Base-by-base conservation (phyloP, 495 filamentous ascomycete species). In the Amorphotheca resinae region DNA sequence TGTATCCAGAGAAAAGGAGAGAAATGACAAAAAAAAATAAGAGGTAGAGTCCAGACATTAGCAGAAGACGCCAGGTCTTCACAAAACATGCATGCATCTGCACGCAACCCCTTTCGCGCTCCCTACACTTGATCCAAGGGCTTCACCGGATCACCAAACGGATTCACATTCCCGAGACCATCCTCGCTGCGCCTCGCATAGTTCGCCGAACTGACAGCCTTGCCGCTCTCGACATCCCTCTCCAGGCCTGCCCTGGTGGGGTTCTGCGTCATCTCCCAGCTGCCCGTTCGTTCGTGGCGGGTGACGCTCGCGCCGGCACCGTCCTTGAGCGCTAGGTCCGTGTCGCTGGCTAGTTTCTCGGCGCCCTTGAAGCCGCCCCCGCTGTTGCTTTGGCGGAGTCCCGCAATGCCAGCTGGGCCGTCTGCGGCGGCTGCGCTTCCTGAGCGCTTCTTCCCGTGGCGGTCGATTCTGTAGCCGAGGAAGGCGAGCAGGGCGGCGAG, bases 211-310 rank as follows among this genome's bases (percentile, higher is more conserved):
- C 37, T 45, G 15, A 45, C 18, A 0, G 33, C 34, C 16, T 45
- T 20, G 7, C 49, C 53, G 18, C 22, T 44, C 22, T 49, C 46
- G 16, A 54, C 33, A 14, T 48, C 52, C 25, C 51, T 55, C 25
- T 48, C 50, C 31, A 53, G 28, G 28, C 34, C 41, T 7, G 21
- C 16, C 11, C 8, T 22, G 12, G n/a, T 33, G 1, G 40, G 28
- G 20, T 25, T 47, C 8, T 68, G 53, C 8, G 48, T 58, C 60
- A 74, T 58, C 32, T 76, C 72, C 72, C 72, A 75, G 46, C 68
- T 72, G 9, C 68, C 70, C 3, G 62, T 50, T 31, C 69, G 57
- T 46, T 73, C 68, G 38, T 73, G 60, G 5, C 64, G 17, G 2
- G 51, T 62, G 9, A 57, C 59, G 2, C 50, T 57, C 25, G 59